Evolutionary conservation across 768 basidiomycete genomes (phyloP).

Genomic region (Leccinum ochraceum): DNA sequence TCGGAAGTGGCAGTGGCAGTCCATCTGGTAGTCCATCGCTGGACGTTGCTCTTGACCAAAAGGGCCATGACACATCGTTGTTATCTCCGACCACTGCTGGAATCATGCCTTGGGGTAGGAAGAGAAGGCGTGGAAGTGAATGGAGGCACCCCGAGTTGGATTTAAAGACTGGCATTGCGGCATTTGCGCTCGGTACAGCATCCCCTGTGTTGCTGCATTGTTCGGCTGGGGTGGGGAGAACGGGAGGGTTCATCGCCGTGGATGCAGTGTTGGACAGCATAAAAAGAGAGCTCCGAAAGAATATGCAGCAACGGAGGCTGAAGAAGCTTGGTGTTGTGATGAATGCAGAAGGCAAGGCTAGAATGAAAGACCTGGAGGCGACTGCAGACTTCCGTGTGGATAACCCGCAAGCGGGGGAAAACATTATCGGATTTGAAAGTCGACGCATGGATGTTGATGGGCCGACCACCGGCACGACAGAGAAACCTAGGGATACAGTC

Average conservation of each 20-base stretch:
- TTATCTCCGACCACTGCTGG: conserved; percentile 23
- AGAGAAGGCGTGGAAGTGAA: conserved; percentile 16
- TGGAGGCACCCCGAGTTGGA: conserved; percentile 49
- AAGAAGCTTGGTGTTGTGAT: conserved; percentile 1
- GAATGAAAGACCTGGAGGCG: conserved; percentile 4
- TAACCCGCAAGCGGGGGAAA: conserved; percentile 11
- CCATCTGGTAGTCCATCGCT: conserved; percentile 21
- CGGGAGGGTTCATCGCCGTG: conserved; percentile 90
- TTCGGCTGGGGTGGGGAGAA: conserved; percentile 93
- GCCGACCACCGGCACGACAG: conserved; percentile 1
- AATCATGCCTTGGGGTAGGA: not conserved
- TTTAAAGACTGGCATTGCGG: conserved; percentile 53
- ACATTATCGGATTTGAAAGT: conserved; percentile 5
- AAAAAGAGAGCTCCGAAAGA: conserved; percentile 52
- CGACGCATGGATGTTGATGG: conserved; percentile 32
- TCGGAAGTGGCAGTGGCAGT: conserved; percentile 22
- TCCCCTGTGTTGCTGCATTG: conserved; percentile 82
- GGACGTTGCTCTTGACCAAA: conserved; percentile 8
- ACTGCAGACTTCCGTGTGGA: conserved; percentile 8
- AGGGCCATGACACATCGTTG: conserved; percentile 3
- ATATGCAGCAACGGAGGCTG: conserved; percentile 24
- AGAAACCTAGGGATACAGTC: conserved; percentile 3
- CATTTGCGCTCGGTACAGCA: conserved; percentile 45
- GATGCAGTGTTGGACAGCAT: conserved; percentile 83
- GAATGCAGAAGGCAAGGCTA: not conserved